Evolutionary conservation across 2,329 filamentous ascomycete genomes (phyloP), one percentile per base, ranked within the genome.

Genomic region (Cladosporium sp.): DNA sequence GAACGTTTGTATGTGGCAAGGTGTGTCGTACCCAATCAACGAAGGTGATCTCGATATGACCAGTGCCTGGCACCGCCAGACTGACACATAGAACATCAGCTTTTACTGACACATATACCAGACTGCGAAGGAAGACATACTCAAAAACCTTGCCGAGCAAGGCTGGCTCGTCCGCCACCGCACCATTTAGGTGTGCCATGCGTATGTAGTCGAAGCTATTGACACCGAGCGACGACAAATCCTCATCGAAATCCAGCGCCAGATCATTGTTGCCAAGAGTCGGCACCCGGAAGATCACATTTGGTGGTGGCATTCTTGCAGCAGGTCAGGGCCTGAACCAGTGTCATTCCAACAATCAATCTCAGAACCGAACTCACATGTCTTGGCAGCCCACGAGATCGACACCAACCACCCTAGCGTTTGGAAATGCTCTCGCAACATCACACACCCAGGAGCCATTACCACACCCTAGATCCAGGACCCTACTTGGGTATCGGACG

Each of bases 381-480:
- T 62, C 59, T n/a, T 62, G 59, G 14, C 46, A 31, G 0, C 23
- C 59, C 5, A 53, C 44, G 11, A 62, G 18, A 35, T 62, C 59
- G 11, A 62, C 31, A 2, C 44, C 44, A 7, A 35, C 21, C 8
- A 62, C 31, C 14, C 4, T 28, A 8, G 59, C 44, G 1, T n/a
- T 10, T 14, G 29, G 44, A 18, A 62, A 62, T 1, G 21, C 3
- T 2, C 5, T 10, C n/a, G 91, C 90, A 79, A 97, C 90, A 70
- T 94, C 90, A 71, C 95, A 91, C 49, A 90, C 87, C 94, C 94
- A 98, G 67, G 96, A 93, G 49, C 92, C 92, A 0, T 92, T 96
- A n/a, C 93, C 94, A 69, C 90, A 93, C 50, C 93, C 94, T 64
- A 97, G 73, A 72, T 88, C 87, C 64, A 88, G 80, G 67, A 88